These are phyloP conservation scores for Fusarium succisae DNA, from an alignment of 2,329 filamentous ascomycete genomes.

Conservation along the genomic window DNA sequence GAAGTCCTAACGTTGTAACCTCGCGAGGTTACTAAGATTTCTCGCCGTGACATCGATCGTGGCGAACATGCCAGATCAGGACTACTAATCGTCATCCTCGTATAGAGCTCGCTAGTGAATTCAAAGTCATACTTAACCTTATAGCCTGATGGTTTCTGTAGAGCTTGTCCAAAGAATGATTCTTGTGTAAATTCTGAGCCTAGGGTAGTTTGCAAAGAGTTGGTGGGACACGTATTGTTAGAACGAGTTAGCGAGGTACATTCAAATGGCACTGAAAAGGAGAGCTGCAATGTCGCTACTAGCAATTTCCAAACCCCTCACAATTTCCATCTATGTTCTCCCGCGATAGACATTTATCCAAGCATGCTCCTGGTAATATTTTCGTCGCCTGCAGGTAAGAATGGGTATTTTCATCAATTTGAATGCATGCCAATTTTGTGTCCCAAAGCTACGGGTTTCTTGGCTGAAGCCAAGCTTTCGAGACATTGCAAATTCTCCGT, in stretches of 20 bases:
- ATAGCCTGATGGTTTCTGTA: not conserved
- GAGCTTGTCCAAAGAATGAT: not conserved
- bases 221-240: accelerated
- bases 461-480: not conserved
- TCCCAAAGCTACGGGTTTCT: not conserved
- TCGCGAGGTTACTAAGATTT: not conserved
- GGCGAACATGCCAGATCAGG: not conserved
- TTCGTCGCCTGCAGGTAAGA: accelerated
- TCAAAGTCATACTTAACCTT: no score
- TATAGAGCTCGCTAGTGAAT: not conserved
- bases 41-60: not conserved
- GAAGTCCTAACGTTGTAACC: no score
- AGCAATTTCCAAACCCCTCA: not conserved
- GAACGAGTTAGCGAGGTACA: accelerated
- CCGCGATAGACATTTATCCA: not conserved
- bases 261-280: accelerated
- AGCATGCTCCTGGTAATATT: accelerated
- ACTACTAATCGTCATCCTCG: not conserved
- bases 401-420: accelerated
- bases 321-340: accelerated
- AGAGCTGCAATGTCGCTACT: accelerated
- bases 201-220: not conserved
- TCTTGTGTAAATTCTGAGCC: accelerated
- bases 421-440: not conserved
- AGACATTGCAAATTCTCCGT: not conserved